Base-by-base conservation (phyloP, 2,329 filamentous ascomycete genomes). In the Aspergillus udagawae region DNA sequence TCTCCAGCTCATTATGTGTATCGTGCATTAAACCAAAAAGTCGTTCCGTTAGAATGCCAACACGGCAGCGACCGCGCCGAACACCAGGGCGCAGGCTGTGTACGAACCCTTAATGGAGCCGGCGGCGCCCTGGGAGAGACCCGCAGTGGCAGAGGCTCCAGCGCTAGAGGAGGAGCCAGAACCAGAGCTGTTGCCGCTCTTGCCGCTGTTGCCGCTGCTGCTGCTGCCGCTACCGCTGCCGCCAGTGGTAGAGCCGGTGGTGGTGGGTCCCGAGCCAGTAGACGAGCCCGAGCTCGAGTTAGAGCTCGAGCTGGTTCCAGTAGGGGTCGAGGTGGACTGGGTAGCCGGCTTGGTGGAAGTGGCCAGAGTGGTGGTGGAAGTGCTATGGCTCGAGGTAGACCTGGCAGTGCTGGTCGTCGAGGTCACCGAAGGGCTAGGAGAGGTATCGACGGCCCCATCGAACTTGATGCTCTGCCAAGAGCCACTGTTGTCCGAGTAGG, bases 401-500 rank as follows among this genome's bases (percentile, higher is more conserved):
- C 56, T 61, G 41, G 64, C 27, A 1, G 57, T 35, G 27, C 57
- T 54, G 44, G 62, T 57, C 1, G 62, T 57, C 5, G 55, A 42
- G 20, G 53, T 28, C 20, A 25, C 29, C 7, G 53, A 51, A 38
- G 55, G 54, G 23, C 53, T 50, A 48, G 56, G 51, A 49, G 51
- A 52, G 32, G 57, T 54, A 17, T 59, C 42, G 23, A 51, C 50
- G 25, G 57, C 55, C 27, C 62, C 65, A 28, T 54, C 62, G 51
- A 63, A 53, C 63, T 87, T 78, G 70, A 90, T 89, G 75, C 86
- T 88, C 65, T 86, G 65, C 78, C 79, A 89, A 53, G 74, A 77
- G 52, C 89, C 89, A 1, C 80, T 78, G 42, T 76, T 76, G 67
- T 89, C 88, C 27, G 79, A 78, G 65, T 84, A 92, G 49, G 80